Evolutionary conservation across 805 yeast genomes (phyloP), one percentile per base, ranked within the genome.

Genomic region (Komagataella phaffii): DNA sequence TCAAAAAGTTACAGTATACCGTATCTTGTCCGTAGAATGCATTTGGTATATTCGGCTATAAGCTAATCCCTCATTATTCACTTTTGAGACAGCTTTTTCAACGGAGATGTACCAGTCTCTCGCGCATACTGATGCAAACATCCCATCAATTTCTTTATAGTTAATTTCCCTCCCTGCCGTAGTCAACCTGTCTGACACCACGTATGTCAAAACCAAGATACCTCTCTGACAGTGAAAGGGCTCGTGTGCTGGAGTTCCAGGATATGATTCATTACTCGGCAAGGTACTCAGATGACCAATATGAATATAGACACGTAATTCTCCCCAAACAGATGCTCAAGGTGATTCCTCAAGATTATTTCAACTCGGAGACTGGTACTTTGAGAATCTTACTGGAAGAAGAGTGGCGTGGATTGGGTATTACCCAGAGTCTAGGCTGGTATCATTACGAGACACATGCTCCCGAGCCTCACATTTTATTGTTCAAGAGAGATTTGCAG

Each of bases 331-430:
- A 85, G 55, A 88, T 93, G 96, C 76, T 93, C 52, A 91, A 90
- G 65, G 88, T 81, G 36, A 88, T 95, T 53, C 99, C 99, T 7
- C 80, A 83, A 46, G 99, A 95, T 63, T 95, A 90, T 63, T 93
- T 93, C 74, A 84, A 85, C 61, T 81, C 89, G 1, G 96, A 90
- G 53, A 88, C 96, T 2, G 98, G 98, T 4, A 93, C 99, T 0
- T 74, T 93, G 59, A 81, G 96, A 57, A 88, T 93, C 47, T 71
- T 93, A 45, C 68, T 85, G 49, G 99, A 93, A 66, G 98, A 93
- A 58, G 99, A 93, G 68, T 93, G 99, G 99, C 77, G 99, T 66
- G 98, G 97, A 1, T 71, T 93, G 49, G 99, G 99, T 2, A 89
- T 93, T 61, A 93, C 98, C 6, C 99, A 93, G 67, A 86, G 96